Conservation (phyloP, 352 stramenopile species). For the Globisporangium camurandrum region DNA sequence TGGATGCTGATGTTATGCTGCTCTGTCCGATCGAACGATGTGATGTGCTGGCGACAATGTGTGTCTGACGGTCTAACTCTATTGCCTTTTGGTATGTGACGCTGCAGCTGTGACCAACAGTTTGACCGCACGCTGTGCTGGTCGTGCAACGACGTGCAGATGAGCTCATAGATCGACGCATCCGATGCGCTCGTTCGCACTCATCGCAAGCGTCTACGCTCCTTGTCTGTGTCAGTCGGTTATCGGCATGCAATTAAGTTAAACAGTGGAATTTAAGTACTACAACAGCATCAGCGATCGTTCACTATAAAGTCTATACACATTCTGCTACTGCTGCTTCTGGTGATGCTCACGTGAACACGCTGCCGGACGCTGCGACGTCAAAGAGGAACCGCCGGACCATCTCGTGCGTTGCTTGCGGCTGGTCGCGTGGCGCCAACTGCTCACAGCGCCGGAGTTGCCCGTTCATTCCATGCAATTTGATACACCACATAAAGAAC, state of each 20-base stretch:
- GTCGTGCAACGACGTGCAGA: slow-evolving; percentile 49
- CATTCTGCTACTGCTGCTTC: neutral
- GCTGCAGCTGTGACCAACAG: slow-evolving; percentile 60
- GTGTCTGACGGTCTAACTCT: neutral
- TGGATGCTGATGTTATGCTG: neutral
- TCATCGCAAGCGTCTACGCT: neutral
- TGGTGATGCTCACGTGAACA: slow-evolving; percentile 28
- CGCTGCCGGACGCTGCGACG: neutral
- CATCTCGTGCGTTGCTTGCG: slow-evolving; percentile 33
- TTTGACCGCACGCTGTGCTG: slow-evolving; percentile 77
- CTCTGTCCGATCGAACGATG: no score
- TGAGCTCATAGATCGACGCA: slow-evolving; percentile 9
- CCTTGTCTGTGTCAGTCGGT: no score
- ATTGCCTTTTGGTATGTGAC: no score
- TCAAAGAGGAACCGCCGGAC: slow-evolving; percentile 38
- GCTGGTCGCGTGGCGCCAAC: slow-evolving; percentile 79
- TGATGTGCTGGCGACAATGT: neutral
- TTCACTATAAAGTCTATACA: no score
- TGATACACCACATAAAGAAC: neutral
- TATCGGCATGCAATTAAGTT: slow-evolving; percentile 14
- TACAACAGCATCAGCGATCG: no score
- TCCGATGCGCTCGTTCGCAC: neutral
- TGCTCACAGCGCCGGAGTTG: no score
- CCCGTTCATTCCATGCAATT: no score
- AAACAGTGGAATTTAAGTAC: no score